A percentile compares a stretch with the other conserved stretches of the same genome.
Evolutionary conservation across 176 grass and related monocot genomes (phyloP).

Genomic region (Cenchrus fungigraminus): DNA sequence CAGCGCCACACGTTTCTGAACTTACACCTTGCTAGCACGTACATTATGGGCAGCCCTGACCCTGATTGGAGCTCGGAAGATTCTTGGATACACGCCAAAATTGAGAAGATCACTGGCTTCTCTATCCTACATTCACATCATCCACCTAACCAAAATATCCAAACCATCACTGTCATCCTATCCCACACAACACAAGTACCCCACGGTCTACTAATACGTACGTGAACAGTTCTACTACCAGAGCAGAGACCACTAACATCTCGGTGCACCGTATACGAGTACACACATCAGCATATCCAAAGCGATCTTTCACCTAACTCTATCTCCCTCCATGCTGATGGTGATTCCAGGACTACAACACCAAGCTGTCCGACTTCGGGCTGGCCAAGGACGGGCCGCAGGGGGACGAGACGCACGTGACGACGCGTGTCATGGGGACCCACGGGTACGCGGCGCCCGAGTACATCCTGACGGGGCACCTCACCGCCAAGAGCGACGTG

Average conservation of each 20-base stretch:
- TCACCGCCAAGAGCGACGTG: constrained; percentile 82
- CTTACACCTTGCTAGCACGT: neutral
- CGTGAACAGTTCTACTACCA: neutral
- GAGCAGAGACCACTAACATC: neutral
- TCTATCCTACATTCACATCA: neutral
- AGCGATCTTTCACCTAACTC: neutral
- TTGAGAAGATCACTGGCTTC: neutral
- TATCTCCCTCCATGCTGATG: constrained; percentile 8
- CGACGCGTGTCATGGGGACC: constrained; percentile 92
- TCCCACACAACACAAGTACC: neutral
- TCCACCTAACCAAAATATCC: constrained; percentile 32
- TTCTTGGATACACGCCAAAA: constrained; percentile 25
- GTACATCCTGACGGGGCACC: constrained; percentile 87
- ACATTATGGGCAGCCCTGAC: constrained; percentile 1
- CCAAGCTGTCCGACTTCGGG: constrained; percentile 92
- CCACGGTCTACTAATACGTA: neutral
- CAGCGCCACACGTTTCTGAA: constrained; percentile 41
- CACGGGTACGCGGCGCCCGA: constrained; percentile 84
- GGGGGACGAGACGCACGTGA: constrained; percentile 81
- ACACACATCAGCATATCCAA: neutral
- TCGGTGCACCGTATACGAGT: neutral
- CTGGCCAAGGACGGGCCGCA: constrained; percentile 88
- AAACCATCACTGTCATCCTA: constrained; percentile 22
- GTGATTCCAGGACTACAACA: constrained; percentile 65
- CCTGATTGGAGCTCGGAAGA: constrained; percentile 22